Evolutionary conservation across 768 basidiomycete species (phyloP), one percentile per base, ranked within the genome.

Genomic region (Peribolospora kevripleyi): DNA sequence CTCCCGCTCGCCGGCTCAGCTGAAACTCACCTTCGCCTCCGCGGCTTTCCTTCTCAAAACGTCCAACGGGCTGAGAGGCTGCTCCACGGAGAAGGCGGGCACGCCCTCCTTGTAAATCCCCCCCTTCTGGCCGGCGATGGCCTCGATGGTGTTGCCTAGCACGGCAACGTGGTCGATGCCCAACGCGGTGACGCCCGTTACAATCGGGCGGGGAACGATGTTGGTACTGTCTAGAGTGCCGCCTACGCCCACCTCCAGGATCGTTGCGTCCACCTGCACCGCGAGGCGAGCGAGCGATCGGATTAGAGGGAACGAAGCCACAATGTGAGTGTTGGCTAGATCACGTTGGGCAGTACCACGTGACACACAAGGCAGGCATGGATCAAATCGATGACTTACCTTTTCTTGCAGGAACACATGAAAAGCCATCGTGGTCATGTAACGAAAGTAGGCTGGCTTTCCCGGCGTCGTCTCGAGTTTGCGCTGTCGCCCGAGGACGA

Each of bases 241-340:
- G 25, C 93, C 93, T 14, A 98, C 81, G 7, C 93, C 93, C 43
- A 97, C 93, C 72, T 98, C 93, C 36, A 98, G 73, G 54, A 98
- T 76, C 0, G 90, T 86, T 3, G 85, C 87, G 60, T 90, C 79
- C 5, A 97, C 77, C 70, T 74, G 61, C 4, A 55, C 55, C 1
- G n/a, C 46, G 9, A 10, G 42, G 41, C 10, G 7, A 52, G 51
- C 40, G 36, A 13, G 25, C 25, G 25, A 25, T 25, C 25, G 25
- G 25, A 25, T 25, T 51, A 52, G 8, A 51, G 47, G 14, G 11
- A 9, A 10, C 13, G 46, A 25, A 39, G 36, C 42, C 3, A 13
- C 42, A 3, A 48, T 9, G 25, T n/a, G n/a, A 6, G 10, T 37
- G 25, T 25, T 25, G 25, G 25, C 25, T 25, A 25, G 25, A 25